Base-by-base conservation (phyloP, 2,329 filamentous ascomycete genomes). In the Davidsoniella neocaledoniae region DNA sequence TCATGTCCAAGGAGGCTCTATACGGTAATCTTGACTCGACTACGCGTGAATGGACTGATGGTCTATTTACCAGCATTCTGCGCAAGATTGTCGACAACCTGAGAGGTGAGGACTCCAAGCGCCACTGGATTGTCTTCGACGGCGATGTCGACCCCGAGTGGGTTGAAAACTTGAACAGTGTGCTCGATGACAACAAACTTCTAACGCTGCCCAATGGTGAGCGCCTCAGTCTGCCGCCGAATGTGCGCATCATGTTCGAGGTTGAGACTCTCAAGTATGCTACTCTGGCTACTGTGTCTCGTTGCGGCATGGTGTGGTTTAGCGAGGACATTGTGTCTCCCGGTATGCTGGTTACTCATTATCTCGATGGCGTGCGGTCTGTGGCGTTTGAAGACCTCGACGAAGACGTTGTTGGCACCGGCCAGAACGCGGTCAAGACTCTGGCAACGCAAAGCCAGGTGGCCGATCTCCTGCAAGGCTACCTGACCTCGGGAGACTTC, bases 221-320 rank as follows among this genome's bases (percentile, higher is more conserved):
- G 67, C 90, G 91, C 71, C 80, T 99, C 50, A 95, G 91, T 61
- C 68, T 99, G 41, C 93, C 91, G 3, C 61, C 83, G 2, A 98
- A 99, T 60, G 91, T 99, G 23, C 86, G 93, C 57, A 94, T 99
- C 66, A 95, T 99, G 88, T 99, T 99, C 60, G 91, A 99, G 68
- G 91, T 99, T 36, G 93, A 98, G 68, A 96, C 82, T 2, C 72
- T 99, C 53, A 94, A 93, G 62, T 98, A 98, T 62, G 91, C 91
- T 37, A 99, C 91, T 0, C 76, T 98, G 42, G 91, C 91, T 50
- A 99, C 91, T n/a, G 91, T 99, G 61, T 93, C 85, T 79, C 87
- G 91, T 68, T 99, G 91, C 63, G 91, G 91, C 73, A 99, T 99
- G 91, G 93, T 99, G 12, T 99, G 91, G 91, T 98, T 96, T 68